These are phyloP conservation scores for Friedmanniomyces endolithicus DNA, from an alignment of 495 filamentous ascomycete species.

Conservation along the genomic window DNA sequence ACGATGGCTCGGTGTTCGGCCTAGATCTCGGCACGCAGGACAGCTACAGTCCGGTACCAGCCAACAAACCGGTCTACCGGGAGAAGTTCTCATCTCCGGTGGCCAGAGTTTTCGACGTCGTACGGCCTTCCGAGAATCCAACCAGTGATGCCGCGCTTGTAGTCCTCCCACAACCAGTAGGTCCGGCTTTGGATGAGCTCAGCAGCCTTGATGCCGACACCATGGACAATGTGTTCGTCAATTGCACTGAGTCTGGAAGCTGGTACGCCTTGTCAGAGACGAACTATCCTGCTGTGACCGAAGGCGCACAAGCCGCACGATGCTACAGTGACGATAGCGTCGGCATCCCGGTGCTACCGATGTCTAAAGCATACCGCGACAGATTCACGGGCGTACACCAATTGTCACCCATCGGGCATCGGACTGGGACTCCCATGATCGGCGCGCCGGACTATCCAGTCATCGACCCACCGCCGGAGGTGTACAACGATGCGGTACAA, in stretches of 20 bases:
- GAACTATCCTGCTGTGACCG: conserved; percentile 70
- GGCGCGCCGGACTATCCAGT: conserved; percentile 12
- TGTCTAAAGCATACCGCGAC: conserved; percentile 14
- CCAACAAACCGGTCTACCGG: conserved; percentile 40
- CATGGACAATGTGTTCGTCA: conserved; percentile 65
- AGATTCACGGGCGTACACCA: conserved; percentile 34
- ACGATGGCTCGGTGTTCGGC: conserved; percentile 76
- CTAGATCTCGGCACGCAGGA: conserved; percentile 50
- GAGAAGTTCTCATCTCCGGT: conserved; percentile 72
- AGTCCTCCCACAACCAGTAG: conserved; percentile 71
- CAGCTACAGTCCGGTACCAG: conserved; percentile 18
- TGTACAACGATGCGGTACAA: background rate
- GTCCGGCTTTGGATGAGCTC: conserved; percentile 49
- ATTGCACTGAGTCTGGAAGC: conserved; percentile 67
- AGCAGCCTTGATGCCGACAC: conserved; percentile 41
- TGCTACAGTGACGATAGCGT: conserved; percentile 39
- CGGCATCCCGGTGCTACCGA: conserved; percentile 2
- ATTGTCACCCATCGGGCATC: conserved; percentile 15
- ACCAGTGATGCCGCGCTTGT: conserved; percentile 53
- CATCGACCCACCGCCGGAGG: conserved; percentile 8
- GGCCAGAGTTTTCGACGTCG: conserved; percentile 81
- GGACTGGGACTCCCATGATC: conserved; percentile 4
- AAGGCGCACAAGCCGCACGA: conserved; percentile 51
- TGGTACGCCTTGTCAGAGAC: conserved; percentile 91
- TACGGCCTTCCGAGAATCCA: conserved; percentile 49